Evolutionary conservation across 2,329 filamentous ascomycete species (phyloP).

Genomic region (Diaporthe velutina): DNA sequence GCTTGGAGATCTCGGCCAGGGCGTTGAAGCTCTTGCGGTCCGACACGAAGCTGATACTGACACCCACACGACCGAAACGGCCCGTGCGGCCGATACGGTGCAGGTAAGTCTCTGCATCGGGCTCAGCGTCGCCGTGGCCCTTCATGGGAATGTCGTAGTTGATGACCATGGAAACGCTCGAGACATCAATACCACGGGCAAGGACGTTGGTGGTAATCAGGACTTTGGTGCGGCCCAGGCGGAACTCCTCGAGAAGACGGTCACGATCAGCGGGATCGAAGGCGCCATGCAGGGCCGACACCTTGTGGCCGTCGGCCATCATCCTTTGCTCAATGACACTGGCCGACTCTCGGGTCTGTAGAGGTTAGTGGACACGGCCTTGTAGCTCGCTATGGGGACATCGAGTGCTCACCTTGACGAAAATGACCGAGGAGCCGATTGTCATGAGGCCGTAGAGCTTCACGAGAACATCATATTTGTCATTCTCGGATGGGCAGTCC

Average conservation of each 20-base stretch:
- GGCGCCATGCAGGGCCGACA: constrained; percentile 89
- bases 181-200: constrained; percentile 94
- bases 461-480: constrained; percentile 90
- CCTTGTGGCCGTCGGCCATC: constrained; percentile 89
- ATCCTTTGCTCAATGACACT: constrained; percentile 88
- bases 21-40: constrained; percentile 85
- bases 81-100: constrained; percentile 98
- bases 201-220: constrained; percentile 98
- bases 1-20: constrained; percentile 82
- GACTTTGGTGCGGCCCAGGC: constrained; percentile 89
- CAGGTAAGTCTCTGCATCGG: constrained; percentile 95
- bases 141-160: constrained; percentile 93
- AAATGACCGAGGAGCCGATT: constrained; percentile 97
- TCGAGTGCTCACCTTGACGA: constrained; percentile 79
- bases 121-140: constrained; percentile 80
- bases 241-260: constrained; percentile 86
- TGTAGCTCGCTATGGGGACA: neutral
- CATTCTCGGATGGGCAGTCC: constrained; percentile 84
- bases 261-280: constrained; percentile 89
- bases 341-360: constrained; percentile 86
- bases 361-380: constrained; percentile 39
- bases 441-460: constrained; percentile 97
- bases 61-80: constrained; percentile 95
- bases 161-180: constrained; percentile 94
- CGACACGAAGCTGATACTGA: constrained; percentile 94